These are phyloP conservation scores for Cladophialophora chaetospira DNA, from an alignment of 2,329 filamentous ascomycete genomes.

Conservation along the genomic window DNA sequence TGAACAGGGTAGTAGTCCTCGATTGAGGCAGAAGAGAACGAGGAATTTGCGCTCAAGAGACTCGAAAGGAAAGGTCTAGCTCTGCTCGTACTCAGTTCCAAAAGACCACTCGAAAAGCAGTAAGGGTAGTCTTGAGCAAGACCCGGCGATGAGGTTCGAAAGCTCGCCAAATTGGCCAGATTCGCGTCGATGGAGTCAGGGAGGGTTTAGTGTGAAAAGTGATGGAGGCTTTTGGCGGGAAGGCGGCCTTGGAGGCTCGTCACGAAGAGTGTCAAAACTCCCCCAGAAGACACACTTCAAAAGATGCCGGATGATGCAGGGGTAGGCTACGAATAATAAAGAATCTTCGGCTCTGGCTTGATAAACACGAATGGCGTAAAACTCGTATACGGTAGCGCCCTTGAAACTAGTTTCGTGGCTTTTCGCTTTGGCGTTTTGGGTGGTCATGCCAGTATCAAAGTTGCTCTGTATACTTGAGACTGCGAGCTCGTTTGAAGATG, in stretches of 20 bases:
- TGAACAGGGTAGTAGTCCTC: background rate
- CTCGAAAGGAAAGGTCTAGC: conserved; percentile 1
- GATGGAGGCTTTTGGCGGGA: background rate
- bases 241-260: background rate
- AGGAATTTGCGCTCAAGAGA: conserved; percentile 5
- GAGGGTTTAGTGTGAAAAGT: background rate
- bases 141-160: conserved; percentile 3
- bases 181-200: background rate
- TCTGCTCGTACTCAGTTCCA: conserved; percentile 7
- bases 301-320: conserved; percentile 2
- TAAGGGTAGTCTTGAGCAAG: background rate
- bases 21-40: background rate
- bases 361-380: conserved; percentile 14
- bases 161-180: conserved; percentile 4
- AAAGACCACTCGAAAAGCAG: conserved; percentile 1
- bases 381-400: background rate
- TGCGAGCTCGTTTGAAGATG: background rate
- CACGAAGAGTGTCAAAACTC: background rate
- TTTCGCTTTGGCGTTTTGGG: background rate
- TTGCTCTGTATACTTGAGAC: background rate
- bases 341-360: background rate
- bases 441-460: background rate
- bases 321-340: conserved; percentile 7
- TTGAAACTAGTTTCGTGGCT: background rate
- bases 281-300: background rate